Conservation (phyloP, 768 basidiomycete species). For the Rhodocollybia butyracea region DNA sequence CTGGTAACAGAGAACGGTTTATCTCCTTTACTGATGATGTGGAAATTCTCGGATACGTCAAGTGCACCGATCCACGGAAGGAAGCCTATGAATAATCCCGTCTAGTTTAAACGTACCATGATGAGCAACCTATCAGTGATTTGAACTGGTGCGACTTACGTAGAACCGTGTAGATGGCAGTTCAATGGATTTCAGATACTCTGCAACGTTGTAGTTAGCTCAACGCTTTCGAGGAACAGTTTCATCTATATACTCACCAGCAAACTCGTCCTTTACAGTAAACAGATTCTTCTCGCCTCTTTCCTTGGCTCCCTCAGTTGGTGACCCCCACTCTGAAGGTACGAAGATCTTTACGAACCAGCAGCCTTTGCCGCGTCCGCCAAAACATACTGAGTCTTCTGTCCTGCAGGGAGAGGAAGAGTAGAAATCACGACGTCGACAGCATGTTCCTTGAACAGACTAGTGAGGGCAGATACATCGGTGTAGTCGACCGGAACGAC, state of each 20-base stretch:
- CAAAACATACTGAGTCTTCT: slow-evolving; percentile 20
- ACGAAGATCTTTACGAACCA: slow-evolving; percentile 32
- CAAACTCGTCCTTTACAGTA: slow-evolving; percentile 23
- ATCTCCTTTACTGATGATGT: slow-evolving; percentile 27
- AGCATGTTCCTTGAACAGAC: slow-evolving; percentile 25
- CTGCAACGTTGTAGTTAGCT: slow-evolving; percentile 13
- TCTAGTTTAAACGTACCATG: slow-evolving; percentile 30
- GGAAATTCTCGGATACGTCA: slow-evolving; percentile 21
- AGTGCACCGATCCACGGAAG: slow-evolving; percentile 23
- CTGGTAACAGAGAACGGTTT: slow-evolving; percentile 24
- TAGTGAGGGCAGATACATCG: slow-evolving; percentile 20
- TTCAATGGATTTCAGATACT: slow-evolving; percentile 24
- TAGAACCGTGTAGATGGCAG: slow-evolving; percentile 28
- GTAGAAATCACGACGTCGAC: slow-evolving; percentile 34
- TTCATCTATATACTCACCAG: slow-evolving; percentile 16
- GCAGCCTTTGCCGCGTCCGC: slow-evolving; percentile 34
- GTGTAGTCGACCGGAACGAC: slow-evolving; percentile 18
- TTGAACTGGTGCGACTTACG: slow-evolving; percentile 16
- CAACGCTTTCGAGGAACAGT: not conserved
- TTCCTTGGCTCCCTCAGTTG: slow-evolving; percentile 27
- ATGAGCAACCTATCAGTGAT: slow-evolving; percentile 5
- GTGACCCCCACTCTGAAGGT: slow-evolving; percentile 33
- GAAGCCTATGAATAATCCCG: slow-evolving; percentile 12
- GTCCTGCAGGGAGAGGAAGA: slow-evolving; percentile 19
- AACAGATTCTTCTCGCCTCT: slow-evolving; percentile 14